Conservation (phyloP, 495 filamentous ascomycete species). For the Daldinia vernicosa region DNA sequence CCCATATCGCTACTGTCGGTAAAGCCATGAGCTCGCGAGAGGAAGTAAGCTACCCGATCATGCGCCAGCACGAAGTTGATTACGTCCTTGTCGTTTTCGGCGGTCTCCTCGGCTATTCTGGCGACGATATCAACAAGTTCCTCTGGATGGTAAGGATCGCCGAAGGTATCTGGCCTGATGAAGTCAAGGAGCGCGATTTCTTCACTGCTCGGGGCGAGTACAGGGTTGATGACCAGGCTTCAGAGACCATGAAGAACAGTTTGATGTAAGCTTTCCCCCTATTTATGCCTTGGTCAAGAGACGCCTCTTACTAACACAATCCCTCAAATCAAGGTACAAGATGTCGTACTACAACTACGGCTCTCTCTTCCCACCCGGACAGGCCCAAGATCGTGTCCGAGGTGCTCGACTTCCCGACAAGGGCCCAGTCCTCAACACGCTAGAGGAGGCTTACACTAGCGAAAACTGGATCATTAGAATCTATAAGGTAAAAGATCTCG, state of each 20-base stretch:
- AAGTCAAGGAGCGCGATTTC: constrained; percentile 96
- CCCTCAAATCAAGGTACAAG: constrained; percentile 80
- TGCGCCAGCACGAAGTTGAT: constrained; percentile 97
- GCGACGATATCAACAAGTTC: constrained; percentile 99
- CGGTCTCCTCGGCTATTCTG: constrained; percentile 96
- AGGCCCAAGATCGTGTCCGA: constrained; percentile 92
- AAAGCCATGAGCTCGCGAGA: constrained; percentile 99
- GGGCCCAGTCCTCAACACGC: constrained; percentile 82
- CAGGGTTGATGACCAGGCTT: constrained; percentile 90
- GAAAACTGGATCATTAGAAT: constrained; percentile 99
- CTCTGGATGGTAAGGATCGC: constrained; percentile 99
- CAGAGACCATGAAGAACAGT: constrained; percentile 98
- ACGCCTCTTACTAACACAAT: neutral
- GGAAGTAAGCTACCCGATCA: constrained; percentile 98
- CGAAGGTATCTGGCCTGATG: constrained; percentile 98
- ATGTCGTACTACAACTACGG: constrained; percentile 99
- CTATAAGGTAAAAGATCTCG: constrained; percentile 99
- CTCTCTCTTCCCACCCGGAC: constrained; percentile 87
- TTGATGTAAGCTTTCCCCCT: constrained; percentile 78
- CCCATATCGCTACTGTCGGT: constrained; percentile 98
- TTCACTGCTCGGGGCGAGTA: constrained; percentile 97
- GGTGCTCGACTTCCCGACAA: constrained; percentile 81
- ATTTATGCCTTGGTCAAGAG: neutral
- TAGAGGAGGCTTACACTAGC: constrained; percentile 98
- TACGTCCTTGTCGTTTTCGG: constrained; percentile 98